Percentiles rank a stretch among this genome's conserved stretches.
Conservation (phyloP, 1,139 yeast species). For the Chernovozyma aurita region DNA sequence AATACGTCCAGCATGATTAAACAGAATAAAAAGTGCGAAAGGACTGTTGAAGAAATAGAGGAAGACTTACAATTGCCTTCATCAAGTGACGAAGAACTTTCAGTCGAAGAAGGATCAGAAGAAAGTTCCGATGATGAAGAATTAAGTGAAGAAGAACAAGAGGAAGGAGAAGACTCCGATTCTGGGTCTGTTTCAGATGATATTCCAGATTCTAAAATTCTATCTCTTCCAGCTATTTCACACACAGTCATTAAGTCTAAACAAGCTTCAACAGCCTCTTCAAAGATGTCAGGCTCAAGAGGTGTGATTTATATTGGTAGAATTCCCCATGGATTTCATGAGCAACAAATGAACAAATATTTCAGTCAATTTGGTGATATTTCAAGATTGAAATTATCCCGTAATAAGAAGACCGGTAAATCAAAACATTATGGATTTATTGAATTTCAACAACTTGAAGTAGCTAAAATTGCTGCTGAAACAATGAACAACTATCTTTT, state of each 20-base stretch:
- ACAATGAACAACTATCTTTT: conserved; percentile 92
- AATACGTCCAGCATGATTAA: too few species aligned
- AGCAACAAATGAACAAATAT: conserved; percentile 72
- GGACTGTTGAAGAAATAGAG: conserved; percentile 22
- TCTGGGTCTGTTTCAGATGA: conserved; percentile 5
- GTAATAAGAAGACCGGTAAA: conserved; percentile 87
- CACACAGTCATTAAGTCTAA: conserved; percentile 28
- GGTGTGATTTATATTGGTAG: conserved; percentile 89
- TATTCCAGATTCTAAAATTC: conserved; percentile 5
- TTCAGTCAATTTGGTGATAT: conserved; percentile 88
- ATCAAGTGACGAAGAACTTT: conserved; percentile 24
- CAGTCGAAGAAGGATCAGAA: conserved; percentile 17
- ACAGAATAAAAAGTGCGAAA: conserved; percentile 12
- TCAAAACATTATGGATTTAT: conserved; percentile 92
- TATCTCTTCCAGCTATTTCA: conserved; percentile 8
- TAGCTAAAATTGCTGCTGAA: conserved; percentile 86
- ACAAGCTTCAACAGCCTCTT: conserved; percentile 13
- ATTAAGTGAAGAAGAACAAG: conserved; percentile 13
- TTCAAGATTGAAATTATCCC: conserved; percentile 69
- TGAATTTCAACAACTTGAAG: conserved; percentile 70
- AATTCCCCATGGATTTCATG: conserved; percentile 89
- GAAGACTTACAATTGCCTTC: conserved; percentile 30
- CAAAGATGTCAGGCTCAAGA: conserved; percentile 22
- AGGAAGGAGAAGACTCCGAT: conserved; percentile 8
- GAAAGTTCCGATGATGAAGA: conserved; percentile 17